Conservation (phyloP, 495 filamentous ascomycete species). For the Copromyces sp. region DNA sequence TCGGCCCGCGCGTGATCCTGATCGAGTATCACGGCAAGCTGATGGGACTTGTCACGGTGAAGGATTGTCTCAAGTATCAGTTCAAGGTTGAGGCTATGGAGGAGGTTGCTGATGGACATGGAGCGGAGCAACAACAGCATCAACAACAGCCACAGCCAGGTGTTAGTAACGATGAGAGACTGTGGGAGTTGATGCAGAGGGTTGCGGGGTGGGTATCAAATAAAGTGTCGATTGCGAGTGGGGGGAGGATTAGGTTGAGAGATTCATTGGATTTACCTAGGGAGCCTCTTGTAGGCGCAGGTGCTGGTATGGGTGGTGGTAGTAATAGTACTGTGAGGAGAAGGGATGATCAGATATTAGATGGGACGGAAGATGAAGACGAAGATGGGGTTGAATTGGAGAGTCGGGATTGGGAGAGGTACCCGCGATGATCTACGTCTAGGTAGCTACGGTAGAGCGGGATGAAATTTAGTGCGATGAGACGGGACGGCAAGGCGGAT, state of each 20-base stretch:
- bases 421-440: not conserved
- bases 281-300: not conserved
- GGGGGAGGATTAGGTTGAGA: slow-evolving; percentile 39
- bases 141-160: slow-evolving; percentile 24
- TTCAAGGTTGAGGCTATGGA: slow-evolving; percentile 92
- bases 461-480: not conserved
- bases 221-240: slow-evolving; percentile 35
- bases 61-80: slow-evolving; percentile 96
- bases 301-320: slow-evolving; percentile 1
- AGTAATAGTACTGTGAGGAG: slow-evolving; percentile 4
- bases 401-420: slow-evolving; percentile 11
- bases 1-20: slow-evolving; percentile 87
- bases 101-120: slow-evolving; percentile 26
- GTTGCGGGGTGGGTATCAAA: slow-evolving; percentile 47
- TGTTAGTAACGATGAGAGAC: slow-evolving; percentile 45
- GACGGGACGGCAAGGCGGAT: not conserved
- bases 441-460: not conserved
- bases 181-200: slow-evolving; percentile 56
- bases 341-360: slow-evolving; percentile 39
- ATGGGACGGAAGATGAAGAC: slow-evolving; percentile 51
- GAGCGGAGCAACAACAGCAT: slow-evolving; percentile 39
- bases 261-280: slow-evolving; percentile 22
- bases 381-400: slow-evolving; percentile 57
- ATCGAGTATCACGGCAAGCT: slow-evolving; percentile 83
- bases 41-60: slow-evolving; percentile 82